Conservation (phyloP, 495 filamentous ascomycete species). For the Penicillium canescens region DNA sequence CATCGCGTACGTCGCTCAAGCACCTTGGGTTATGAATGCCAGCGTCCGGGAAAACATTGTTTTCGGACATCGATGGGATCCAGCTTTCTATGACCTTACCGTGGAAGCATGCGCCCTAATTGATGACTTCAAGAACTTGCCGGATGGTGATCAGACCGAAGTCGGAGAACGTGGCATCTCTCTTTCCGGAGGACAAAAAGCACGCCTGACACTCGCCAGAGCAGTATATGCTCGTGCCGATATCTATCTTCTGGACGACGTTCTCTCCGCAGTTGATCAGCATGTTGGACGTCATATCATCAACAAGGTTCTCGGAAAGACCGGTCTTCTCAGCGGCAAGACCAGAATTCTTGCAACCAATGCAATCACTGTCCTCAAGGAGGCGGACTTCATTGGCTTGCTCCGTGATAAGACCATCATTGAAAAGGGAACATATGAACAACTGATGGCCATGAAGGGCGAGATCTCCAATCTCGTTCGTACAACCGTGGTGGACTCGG, state of each 20-base stretch:
- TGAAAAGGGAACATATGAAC: slow-evolving; percentile 86
- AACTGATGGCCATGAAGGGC: slow-evolving; percentile 91
- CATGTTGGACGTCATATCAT: slow-evolving; percentile 96
- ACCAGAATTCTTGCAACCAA: slow-evolving; percentile 96
- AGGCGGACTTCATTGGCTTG: slow-evolving; percentile 82
- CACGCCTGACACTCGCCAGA: slow-evolving; percentile 88
- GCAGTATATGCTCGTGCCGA: slow-evolving; percentile 98
- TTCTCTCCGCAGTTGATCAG: slow-evolving; percentile 93
- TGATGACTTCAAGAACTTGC: slow-evolving; percentile 89
- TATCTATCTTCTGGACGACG: slow-evolving; percentile 92
- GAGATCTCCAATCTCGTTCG: slow-evolving; percentile 84
- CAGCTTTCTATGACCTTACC: slow-evolving; percentile 90
- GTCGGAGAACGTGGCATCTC: slow-evolving; percentile 98
- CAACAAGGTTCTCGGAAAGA: slow-evolving; percentile 83
- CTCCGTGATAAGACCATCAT: slow-evolving; percentile 80
- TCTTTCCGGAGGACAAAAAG: slow-evolving; percentile 95
- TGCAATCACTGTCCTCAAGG: slow-evolving; percentile 86
- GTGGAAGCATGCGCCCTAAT: slow-evolving; percentile 89
- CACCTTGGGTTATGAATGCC: slow-evolving; percentile 97
- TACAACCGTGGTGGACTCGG: slow-evolving; percentile 66
- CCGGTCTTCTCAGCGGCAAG: slow-evolving; percentile 80
- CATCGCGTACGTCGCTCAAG: slow-evolving; percentile 88
- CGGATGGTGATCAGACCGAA: slow-evolving; percentile 94
- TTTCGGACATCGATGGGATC: slow-evolving; percentile 94
- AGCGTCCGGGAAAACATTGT: slow-evolving; percentile 95